These are phyloP conservation scores for Coniferiporia weirii DNA, from an alignment of 1,284 basidiomycete species.

Conservation along the genomic window DNA sequence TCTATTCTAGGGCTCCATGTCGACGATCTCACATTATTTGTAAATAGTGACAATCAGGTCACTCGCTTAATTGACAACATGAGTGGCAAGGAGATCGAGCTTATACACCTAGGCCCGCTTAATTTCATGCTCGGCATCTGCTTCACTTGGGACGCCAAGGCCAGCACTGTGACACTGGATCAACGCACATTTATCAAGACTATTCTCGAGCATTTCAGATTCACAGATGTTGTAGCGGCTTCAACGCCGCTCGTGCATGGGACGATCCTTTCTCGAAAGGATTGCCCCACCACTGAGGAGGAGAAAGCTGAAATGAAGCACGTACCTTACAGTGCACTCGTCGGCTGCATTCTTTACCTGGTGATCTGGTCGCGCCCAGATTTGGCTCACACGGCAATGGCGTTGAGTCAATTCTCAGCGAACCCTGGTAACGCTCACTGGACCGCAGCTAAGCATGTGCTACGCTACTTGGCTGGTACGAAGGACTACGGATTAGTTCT, in stretches of 20 bases:
- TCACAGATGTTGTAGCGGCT: not conserved
- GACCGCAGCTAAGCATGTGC: constrained; percentile 30
- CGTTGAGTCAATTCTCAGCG: constrained; percentile 27
- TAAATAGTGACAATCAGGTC: constrained; percentile 18
- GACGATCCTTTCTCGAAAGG: not conserved
- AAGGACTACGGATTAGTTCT: not conserved
- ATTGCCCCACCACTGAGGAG: not conserved
- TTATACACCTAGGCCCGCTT: constrained; percentile 24
- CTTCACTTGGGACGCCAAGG: constrained; percentile 35
- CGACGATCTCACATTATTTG: constrained; percentile 3
- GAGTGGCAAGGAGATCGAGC: constrained; percentile 2
- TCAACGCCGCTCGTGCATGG: not conserved
- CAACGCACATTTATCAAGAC: not conserved
- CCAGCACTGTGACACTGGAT: constrained; percentile 6
- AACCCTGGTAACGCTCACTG: constrained; percentile 31
- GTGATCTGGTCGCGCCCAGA: not conserved
- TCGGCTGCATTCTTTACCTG: not conserved
- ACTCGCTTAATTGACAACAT: constrained; percentile 15
- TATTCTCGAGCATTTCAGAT: not conserved
- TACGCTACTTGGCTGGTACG: constrained; percentile 32
- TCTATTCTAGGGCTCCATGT: not conserved
- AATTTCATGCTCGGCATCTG: constrained; percentile 26
- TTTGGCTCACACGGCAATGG: constrained; percentile 25
- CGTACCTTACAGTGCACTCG: not conserved
- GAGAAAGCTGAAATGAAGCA: not conserved